Percentiles rank a stretch among this genome's conserved stretches.
Evolutionary conservation across 1,284 basidiomycete genomes (phyloP).

Genomic region (Ustilago cynodontis): DNA sequence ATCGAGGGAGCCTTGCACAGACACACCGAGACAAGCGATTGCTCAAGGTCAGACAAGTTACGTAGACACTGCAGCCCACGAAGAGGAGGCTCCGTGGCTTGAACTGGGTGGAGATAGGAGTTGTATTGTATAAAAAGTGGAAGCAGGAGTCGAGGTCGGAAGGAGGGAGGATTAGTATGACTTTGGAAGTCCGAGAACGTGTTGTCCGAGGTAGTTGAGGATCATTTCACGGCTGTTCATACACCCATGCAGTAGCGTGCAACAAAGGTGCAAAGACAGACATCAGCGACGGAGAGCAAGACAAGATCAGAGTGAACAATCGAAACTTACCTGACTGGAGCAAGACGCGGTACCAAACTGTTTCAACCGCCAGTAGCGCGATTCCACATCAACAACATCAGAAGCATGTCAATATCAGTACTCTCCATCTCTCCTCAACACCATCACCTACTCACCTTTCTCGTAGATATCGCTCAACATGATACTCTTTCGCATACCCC

Average conservation of each 20-base stretch:
- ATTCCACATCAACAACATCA: neutral
- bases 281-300: neutral
- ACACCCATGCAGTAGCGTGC: neutral
- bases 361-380: neutral
- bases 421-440: neutral
- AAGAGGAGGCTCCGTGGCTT: neutral
- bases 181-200: constrained; percentile 56
- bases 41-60: too few species aligned
- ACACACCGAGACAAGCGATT: neutral
- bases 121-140: neutral
- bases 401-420: neutral
- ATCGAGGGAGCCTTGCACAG: neutral
- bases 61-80: neutral
- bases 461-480: constrained; percentile 56
- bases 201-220: constrained; percentile 58
- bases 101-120: neutral
- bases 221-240: constrained; percentile 65
- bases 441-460: constrained; percentile 40
- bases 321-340: constrained; percentile 54
- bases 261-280: neutral
- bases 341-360: constrained; percentile 65
- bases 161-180: constrained; percentile 33
- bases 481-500: constrained; percentile 66
- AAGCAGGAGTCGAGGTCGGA: neutral
- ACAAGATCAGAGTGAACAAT: neutral